Base-by-base conservation (phyloP, 345 rosid genomes). In the Gossypium turneri region DNA sequence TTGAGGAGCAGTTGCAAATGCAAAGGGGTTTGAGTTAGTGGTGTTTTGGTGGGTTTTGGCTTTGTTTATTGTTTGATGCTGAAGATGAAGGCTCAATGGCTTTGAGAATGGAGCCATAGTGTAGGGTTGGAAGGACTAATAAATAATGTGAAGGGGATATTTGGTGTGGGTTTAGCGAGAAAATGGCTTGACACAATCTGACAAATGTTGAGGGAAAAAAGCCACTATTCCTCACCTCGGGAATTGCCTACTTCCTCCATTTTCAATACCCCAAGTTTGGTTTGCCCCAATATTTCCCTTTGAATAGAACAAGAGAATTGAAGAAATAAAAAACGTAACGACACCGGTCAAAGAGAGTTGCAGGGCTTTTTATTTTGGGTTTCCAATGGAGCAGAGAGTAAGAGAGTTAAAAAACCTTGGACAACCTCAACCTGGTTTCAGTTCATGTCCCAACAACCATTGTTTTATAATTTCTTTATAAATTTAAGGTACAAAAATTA, bases 171-270 rank as follows among this genome's bases (percentile, higher is more conserved):
- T 57, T 43, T 29, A 51, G 67, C 41, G 72, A 77, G 85, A 82
- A 77, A 79, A 82, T 79, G 85, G 82, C 47, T 83, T 77, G 85
- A 67, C 86, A 72, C 78, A 73, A 55, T 38, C 71, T 70, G 74
- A 72, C 43, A 75, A 72, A 47, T 29, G 22, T 52, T 52, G 27
- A 51, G 27, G 19, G 43, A 27, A 66, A 34, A 63, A 68, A 62
- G 73, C 29, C 11, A 44, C 63, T 76, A 57, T 64, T 20, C 8
- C 68, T 48, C 71, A 55, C 78, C 82, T 81, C 76, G 79, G 58
- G 58, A 67, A 78, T 48, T 75, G 82, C 81, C 74, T 73, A 50
- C 81, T 66, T 71, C 68, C 77, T 56, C 77, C 20, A 56, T 60
- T 74, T 43, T 22, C 74, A 67, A 75, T 72, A 58, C 60, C 51